phyloP scores from a whole-genome alignment of 768 basidiomycete genomes.

The Lepiota subincarnata region DNA sequence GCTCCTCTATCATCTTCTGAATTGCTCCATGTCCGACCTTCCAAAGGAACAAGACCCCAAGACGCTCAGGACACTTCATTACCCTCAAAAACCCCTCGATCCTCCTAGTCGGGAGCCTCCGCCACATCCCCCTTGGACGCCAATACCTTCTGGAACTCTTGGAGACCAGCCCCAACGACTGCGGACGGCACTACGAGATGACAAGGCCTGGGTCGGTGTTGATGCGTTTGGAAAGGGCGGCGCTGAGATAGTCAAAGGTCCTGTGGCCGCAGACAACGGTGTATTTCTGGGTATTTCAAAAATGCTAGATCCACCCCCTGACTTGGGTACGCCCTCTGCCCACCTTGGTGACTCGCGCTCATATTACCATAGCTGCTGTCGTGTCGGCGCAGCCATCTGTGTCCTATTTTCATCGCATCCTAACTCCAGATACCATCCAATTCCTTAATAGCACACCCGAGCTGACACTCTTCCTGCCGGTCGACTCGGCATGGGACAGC shows the following conservation, averaged over 20 bases:
- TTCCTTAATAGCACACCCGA: conserved; percentile 64
- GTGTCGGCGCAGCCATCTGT: conserved; percentile 55
- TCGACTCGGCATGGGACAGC: conserved; percentile 77
- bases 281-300: conserved; percentile 68
- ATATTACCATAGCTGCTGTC: conserved; percentile 46
- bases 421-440: conserved; percentile 53
- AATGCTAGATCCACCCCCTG: conserved; percentile 70
- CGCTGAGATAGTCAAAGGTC: conserved; percentile 53
- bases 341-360: conserved; percentile 4
- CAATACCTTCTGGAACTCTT: conserved; percentile 75
- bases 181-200: conserved; percentile 50
- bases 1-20: conserved; percentile 91
- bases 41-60: conserved; percentile 32
- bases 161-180: conserved; percentile 80
- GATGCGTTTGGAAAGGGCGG: conserved; percentile 82
- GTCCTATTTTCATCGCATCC: conserved; percentile 71
- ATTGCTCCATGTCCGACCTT: conserved; percentile 60
- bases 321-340: conserved; percentile 53
- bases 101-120: conserved; percentile 66
- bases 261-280: conserved; percentile 67
- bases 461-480: conserved; percentile 86
- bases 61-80: conserved; percentile 63
- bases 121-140: conserved; percentile 82
- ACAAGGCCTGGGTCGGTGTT: conserved; percentile 57
- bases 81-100: conserved; percentile 55